Evolutionary conservation across 2,329 filamentous ascomycete species (phyloP).

Genomic region (Paecilomyces niveus): DNA sequence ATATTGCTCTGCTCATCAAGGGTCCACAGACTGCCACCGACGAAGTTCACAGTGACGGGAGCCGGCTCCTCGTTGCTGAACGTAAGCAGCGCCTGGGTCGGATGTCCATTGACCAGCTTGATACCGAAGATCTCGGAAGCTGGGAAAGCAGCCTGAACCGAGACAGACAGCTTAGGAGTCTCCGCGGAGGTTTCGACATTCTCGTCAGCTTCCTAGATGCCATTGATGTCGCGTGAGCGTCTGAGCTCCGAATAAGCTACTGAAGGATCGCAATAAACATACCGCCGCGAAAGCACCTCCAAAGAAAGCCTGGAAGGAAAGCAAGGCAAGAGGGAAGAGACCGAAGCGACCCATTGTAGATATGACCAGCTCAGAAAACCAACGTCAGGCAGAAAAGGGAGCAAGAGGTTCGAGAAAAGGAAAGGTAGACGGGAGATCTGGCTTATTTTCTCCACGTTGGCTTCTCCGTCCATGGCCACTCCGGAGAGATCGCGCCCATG

Average conservation of each 20-base stretch:
- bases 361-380: slow-evolving; percentile 5
- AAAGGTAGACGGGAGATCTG: slow-evolving; percentile 7
- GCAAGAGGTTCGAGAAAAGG: slow-evolving; percentile 8
- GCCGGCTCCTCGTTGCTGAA: slow-evolving; percentile 76
- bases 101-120: slow-evolving; percentile 87
- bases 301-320: slow-evolving; percentile 62
- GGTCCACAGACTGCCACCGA: slow-evolving; percentile 67
- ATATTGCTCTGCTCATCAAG: slow-evolving; percentile 53
- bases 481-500: slow-evolving; percentile 3
- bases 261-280: slow-evolving; percentile 29
- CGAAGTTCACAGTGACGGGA: slow-evolving; percentile 66
- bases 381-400: slow-evolving; percentile 2
- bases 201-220: slow-evolving; percentile 51
- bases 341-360: slow-evolving; percentile 65
- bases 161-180: slow-evolving; percentile 52
- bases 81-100: slow-evolving; percentile 74
- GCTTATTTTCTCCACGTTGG: slow-evolving; percentile 19
- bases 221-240: slow-evolving; percentile 8
- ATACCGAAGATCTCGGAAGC: slow-evolving; percentile 79
- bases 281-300: slow-evolving; percentile 57
- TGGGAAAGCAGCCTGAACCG: slow-evolving; percentile 53
- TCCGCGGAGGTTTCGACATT: slow-evolving; percentile 57
- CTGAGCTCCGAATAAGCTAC: slow-evolving; percentile 14
- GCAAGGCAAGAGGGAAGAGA: slow-evolving; percentile 62
- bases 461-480: slow-evolving; percentile 3